phyloP scores from a whole-genome alignment of 75 land plant genomes.

The Pinus tabuliformis region DNA sequence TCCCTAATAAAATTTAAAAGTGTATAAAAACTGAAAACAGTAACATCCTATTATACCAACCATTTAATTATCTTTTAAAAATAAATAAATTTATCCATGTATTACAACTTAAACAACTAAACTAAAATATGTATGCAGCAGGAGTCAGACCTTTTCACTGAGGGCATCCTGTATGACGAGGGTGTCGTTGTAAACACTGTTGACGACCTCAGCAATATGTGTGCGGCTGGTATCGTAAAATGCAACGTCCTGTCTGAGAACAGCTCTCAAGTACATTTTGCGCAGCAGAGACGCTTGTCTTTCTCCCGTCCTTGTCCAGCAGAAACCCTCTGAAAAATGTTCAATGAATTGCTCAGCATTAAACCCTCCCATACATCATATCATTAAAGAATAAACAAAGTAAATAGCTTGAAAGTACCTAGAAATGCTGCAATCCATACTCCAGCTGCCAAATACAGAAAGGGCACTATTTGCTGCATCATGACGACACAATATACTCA shows the following conservation, averaged over 20 bases:
- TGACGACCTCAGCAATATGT: conserved; percentile 18
- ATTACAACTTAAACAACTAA: too few relatives aligned
- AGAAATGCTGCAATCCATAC: conserved; percentile 21
- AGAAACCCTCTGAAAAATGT: conserved; percentile 19
- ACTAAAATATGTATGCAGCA: too few relatives aligned
- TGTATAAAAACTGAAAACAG: too few relatives aligned
- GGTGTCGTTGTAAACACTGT: conserved; percentile 19
- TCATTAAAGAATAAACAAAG: neutral
- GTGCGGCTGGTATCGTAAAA: conserved; percentile 17
- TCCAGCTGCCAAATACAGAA: conserved; percentile 30
- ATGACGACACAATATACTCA: neutral
- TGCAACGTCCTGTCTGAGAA: conserved; percentile 23
- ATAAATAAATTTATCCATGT: too few relatives aligned
- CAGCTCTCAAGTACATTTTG: conserved; percentile 21
- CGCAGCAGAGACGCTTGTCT: conserved; percentile 28
- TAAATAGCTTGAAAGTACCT: conserved; percentile 6
- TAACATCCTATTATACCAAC: too few relatives aligned
- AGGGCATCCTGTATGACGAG: conserved; percentile 27
- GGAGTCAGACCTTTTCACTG: too few relatives aligned
- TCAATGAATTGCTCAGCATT: neutral
- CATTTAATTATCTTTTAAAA: too few relatives aligned
- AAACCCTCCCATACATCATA: neutral
- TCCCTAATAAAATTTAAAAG: too few relatives aligned
- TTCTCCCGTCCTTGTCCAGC: conserved; percentile 29
- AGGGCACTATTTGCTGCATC: conserved; percentile 14